phyloP scores from a whole-genome alignment of 768 basidiomycete species.

The Tulasnella sp. region DNA sequence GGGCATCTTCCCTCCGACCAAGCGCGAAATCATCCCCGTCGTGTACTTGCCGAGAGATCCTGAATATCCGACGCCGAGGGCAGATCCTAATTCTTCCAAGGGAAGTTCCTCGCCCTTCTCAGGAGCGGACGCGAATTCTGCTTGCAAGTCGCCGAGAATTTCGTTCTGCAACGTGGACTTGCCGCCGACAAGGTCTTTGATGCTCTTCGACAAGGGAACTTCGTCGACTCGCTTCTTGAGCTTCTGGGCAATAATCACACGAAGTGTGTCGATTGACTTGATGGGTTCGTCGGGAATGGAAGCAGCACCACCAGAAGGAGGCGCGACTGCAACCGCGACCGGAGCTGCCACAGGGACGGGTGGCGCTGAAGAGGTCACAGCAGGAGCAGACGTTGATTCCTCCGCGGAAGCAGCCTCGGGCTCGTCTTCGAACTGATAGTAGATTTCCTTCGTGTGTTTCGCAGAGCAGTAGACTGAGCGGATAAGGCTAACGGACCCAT shows the following conservation, averaged over 20 bases:
- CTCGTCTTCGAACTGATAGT: constrained; percentile 95
- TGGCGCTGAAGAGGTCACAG: constrained; percentile 31
- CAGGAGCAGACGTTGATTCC: constrained; percentile 28
- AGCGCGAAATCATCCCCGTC: constrained; percentile 77
- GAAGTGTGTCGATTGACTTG: constrained; percentile 82
- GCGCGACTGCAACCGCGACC: constrained; percentile 35
- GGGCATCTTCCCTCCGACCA: constrained; percentile 95
- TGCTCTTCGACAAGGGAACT: constrained; percentile 82
- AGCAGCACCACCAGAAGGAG: constrained; percentile 55
- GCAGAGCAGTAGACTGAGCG: constrained; percentile 86
- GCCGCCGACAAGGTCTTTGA: constrained; percentile 97
- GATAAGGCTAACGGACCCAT: constrained; percentile 72
- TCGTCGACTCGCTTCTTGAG: constrained; percentile 92
- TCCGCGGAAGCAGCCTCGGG: constrained; percentile 39
- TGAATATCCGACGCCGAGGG: constrained; percentile 68
- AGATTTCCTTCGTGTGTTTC: constrained; percentile 94
- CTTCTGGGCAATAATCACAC: constrained; percentile 90
- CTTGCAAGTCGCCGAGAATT: constrained; percentile 91
- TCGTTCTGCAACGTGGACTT: constrained; percentile 99
- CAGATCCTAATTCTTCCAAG: constrained; percentile 88
- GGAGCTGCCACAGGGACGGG: constrained; percentile 36
- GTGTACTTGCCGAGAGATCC: constrained; percentile 93
- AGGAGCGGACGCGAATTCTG: constrained; percentile 89
- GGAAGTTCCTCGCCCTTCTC: constrained; percentile 98
- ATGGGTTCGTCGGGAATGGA: constrained; percentile 85